Conservation (phyloP, 1,284 basidiomycete genomes). For the Sporisorium graminicola region DNA sequence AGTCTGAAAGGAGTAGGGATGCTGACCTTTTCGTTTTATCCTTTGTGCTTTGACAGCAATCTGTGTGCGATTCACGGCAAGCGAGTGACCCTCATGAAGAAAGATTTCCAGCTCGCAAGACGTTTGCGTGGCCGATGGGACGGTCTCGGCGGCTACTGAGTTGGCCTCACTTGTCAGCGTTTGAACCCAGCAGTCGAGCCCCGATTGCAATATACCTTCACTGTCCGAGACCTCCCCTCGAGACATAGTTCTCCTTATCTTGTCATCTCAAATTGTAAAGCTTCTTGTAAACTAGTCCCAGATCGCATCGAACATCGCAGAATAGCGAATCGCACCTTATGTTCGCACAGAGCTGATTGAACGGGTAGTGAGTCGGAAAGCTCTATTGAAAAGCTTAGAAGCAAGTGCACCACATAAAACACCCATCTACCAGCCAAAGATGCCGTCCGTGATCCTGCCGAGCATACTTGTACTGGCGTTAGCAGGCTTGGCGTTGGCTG, state of each 20-base stretch:
- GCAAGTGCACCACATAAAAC: too few relatives aligned
- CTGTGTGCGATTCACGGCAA: slow-evolving; percentile 68
- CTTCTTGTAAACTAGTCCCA: slow-evolving; percentile 10
- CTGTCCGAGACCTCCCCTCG: background rate
- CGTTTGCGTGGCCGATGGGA: slow-evolving; percentile 68
- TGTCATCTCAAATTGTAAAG: background rate
- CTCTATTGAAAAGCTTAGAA: too few relatives aligned
- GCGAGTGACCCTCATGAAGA: slow-evolving; percentile 69
- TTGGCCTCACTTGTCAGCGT: too few relatives aligned
- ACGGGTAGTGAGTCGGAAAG: too few relatives aligned
- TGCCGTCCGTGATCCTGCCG: slow-evolving; percentile 58
- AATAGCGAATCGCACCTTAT: background rate
- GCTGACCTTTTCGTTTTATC: slow-evolving; percentile 1
- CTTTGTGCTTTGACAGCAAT: slow-evolving; percentile 62
- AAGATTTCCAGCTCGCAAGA: slow-evolving; percentile 68
- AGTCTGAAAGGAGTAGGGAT: background rate
- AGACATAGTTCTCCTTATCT: background rate
- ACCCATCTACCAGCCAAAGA: slow-evolving; percentile 61
- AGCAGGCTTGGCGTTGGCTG: slow-evolving; percentile 18
- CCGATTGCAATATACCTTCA: slow-evolving; percentile 1
- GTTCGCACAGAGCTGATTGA: background rate
- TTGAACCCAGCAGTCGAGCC: background rate
- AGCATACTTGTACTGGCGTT: slow-evolving; percentile 32
- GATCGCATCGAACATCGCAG: slow-evolving; percentile 3
- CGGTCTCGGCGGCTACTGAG: slow-evolving; percentile 62